Base-by-base conservation (phyloP, 805 yeast genomes). In the Wickerhamomyces xylosicus region DNA sequence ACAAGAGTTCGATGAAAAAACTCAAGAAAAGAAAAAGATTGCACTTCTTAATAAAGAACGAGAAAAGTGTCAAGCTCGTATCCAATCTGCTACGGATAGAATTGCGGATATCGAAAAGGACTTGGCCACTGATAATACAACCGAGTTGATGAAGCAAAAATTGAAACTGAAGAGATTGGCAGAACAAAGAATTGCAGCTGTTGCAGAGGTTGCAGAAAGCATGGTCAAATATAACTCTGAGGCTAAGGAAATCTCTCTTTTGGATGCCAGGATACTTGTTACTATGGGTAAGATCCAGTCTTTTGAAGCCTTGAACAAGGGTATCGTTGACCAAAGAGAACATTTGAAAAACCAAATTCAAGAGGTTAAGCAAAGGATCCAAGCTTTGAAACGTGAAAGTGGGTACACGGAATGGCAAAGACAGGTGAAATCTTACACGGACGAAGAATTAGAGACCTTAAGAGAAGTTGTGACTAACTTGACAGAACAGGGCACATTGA, bases 91-190 rank as follows among this genome's bases (percentile, higher is more conserved):
- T 38, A 46, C 57, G 34, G 57, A 58, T 21, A 56, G 61, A 36
- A 47, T 66, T 19, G 40, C 56, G 34, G 51, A 48, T 33, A 43
- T 68, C 17, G 61, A 63, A 40, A 46, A 48, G 1, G 72, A 68
- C 37, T 53, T 71, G 2, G 54, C 52, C 19, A 57, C 54, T 37
- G 78, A 74, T 46, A 63, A 66, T 37, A 55, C 66, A 3, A 58
- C 38, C 3, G 67, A 65, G 38, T 64, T 49, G 16, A 13, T 66
- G 5, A 50, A 50, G 14, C 51, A 63, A 10, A 62, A 65, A 35
- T 40, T 41, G 19, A 49, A 56, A 41, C 53, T 65, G 5, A 41
- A 46, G 15, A 22, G 41, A 1, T 34, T 49, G 2, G 33, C 55
- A 2, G 22, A 37, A 5, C 38, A 49, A 11, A 63, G 57, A 45